Conservation (phyloP, 2,329 filamentous ascomycete genomes). For the Penicillium sp. region DNA sequence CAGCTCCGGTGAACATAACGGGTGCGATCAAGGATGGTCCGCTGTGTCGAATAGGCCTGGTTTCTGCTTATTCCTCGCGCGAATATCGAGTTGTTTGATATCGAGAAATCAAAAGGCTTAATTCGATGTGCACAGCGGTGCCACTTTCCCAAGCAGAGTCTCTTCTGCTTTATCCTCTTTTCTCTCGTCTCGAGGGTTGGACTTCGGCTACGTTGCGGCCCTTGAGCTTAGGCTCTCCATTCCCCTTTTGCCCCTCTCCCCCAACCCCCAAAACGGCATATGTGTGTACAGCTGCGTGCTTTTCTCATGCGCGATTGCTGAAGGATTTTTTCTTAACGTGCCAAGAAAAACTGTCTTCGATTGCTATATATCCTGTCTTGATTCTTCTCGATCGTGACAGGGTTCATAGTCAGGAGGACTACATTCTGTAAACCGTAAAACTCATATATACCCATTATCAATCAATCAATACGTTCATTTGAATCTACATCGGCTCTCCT, state of each 20-base stretch:
- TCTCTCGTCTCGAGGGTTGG: conserved; percentile 7
- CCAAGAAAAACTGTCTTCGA: conserved; percentile 58
- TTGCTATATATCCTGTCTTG: conserved; percentile 53
- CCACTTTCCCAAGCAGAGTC: conserved; percentile 18
- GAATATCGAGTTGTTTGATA: conserved; percentile 28
- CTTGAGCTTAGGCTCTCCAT: conserved; percentile 12
- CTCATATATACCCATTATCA: conserved; percentile 2
- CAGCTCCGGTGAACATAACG: conserved; percentile 36
- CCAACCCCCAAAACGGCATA: conserved; percentile 53
- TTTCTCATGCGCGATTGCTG: conserved; percentile 64
- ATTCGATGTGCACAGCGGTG: conserved; percentile 28
- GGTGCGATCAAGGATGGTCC: conserved; percentile 34
- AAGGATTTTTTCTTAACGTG: conserved; percentile 65
- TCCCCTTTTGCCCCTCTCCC: conserved; percentile 1
- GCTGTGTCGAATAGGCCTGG: conserved; percentile 30
- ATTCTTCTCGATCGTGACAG: conserved; percentile 37
- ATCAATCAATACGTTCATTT: background rate
- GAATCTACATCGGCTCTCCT: background rate
- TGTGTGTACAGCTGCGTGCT: conserved; percentile 71
- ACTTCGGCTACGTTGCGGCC: conserved; percentile 9
- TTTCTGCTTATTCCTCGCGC: conserved; percentile 30
- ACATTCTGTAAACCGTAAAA: conserved; percentile 37
- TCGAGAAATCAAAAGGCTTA: conserved; percentile 32
- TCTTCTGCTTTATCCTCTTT: conserved; percentile 11
- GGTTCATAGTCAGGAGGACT: conserved; percentile 52